A percentile compares a stretch with the other conserved stretches of the same genome.
Evolutionary conservation across 2,329 filamentous ascomycete genomes (phyloP).

Genomic region (Aspergillus sergii): DNA sequence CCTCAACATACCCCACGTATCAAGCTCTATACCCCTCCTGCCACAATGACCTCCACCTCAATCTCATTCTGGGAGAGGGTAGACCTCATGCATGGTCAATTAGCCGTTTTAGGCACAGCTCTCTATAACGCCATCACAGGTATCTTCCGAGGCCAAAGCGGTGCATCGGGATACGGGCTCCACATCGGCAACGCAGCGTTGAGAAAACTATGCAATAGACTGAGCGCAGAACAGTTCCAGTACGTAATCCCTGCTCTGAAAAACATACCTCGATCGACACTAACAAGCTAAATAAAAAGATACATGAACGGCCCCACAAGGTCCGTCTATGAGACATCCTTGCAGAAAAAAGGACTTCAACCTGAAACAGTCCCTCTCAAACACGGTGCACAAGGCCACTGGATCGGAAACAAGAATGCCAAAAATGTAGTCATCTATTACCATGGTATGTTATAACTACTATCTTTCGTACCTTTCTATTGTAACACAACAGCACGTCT

Average conservation of each 20-base stretch:
- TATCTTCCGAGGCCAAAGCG: slow-evolving; percentile 41
- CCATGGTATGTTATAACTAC: slow-evolving; percentile 32
- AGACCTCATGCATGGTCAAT: slow-evolving; percentile 30
- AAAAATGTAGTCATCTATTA: slow-evolving; percentile 44
- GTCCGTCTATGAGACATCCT: slow-evolving; percentile 28
- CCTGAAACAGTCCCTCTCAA: slow-evolving; percentile 34
- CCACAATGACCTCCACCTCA: slow-evolving; percentile 18
- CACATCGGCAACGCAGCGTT: slow-evolving; percentile 37
- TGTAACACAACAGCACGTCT: background rate
- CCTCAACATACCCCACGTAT: background rate
- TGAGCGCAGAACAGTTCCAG: slow-evolving; percentile 35
- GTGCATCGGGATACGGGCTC: slow-evolving; percentile 37
- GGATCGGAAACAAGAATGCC: slow-evolving; percentile 43
- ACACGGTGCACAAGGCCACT: slow-evolving; percentile 37
- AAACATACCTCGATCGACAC: background rate
- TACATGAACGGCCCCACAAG: slow-evolving; percentile 27
- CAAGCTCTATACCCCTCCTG: background rate
- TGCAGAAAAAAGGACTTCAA: slow-evolving; percentile 28
- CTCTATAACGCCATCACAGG: slow-evolving; percentile 38
- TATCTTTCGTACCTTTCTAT: background rate
- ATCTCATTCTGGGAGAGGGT: slow-evolving; percentile 40
- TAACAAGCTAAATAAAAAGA: slow-evolving; percentile 17
- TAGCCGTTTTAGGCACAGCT: slow-evolving; percentile 28
- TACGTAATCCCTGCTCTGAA: slow-evolving; percentile 20
- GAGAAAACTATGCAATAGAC: slow-evolving; percentile 28